Percentiles rank a stretch among this genome's conserved stretches.
These are phyloP conservation scores for Maudiozyma humilis DNA, from an alignment of 1,139 yeast species.

Conservation along the genomic window DNA sequence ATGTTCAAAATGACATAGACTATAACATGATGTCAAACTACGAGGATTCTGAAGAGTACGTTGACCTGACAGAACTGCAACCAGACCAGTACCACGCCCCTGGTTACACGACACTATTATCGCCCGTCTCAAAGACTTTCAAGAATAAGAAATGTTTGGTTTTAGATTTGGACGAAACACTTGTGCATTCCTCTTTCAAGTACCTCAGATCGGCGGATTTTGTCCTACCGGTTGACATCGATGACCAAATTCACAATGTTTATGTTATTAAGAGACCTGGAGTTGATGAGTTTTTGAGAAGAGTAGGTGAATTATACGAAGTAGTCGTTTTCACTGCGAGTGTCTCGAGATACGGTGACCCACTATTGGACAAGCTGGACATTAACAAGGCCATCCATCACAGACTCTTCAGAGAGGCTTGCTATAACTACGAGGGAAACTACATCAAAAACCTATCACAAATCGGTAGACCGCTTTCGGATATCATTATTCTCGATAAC, in stretches of 20 bases:
- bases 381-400: conserved; percentile 62
- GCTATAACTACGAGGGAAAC: conserved; percentile 78
- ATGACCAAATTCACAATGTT: conserved; percentile 84
- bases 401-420: conserved; percentile 81
- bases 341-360: conserved; percentile 92
- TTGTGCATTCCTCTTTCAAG: conserved; percentile 92
- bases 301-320: conserved; percentile 81
- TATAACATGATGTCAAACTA: conserved; percentile 14
- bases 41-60: conserved; percentile 20
- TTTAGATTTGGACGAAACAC: conserved; percentile 88
- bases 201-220: conserved; percentile 88
- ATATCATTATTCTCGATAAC: conserved; percentile 85
- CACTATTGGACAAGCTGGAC: conserved; percentile 82
- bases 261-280: conserved; percentile 97
- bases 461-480: conserved; percentile 83
- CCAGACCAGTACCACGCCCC: conserved; percentile 58
- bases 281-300: conserved; percentile 80
- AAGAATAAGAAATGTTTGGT: conserved; percentile 73
- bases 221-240: conserved; percentile 88
- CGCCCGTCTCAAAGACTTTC: conserved; percentile 35
- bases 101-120: conserved; percentile 60
- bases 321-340: conserved; percentile 96
- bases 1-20: conserved; percentile 8
- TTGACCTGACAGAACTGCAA: conserved; percentile 56
- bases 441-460: conserved; percentile 89